Evolutionary conservation across 78 protist species (phyloP).

Genomic region (Polysphondylium violaceum): DNA sequence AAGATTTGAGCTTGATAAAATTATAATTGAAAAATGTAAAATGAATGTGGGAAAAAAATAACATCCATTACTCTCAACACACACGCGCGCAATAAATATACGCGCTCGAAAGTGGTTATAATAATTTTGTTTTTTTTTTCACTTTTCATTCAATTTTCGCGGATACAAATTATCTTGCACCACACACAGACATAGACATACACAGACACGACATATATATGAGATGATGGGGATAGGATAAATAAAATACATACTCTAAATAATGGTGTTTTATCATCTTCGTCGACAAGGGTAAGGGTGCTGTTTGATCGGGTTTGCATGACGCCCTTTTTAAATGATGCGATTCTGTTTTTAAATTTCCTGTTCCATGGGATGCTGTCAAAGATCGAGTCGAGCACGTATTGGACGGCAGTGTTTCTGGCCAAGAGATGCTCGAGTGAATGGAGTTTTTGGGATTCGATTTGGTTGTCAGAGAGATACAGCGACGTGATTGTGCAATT

Average conservation of each 20-base stretch:
- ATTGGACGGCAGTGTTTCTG: slow-evolving; percentile 42
- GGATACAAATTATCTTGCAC: neutral
- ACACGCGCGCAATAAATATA: too few species aligned
- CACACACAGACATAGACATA: neutral
- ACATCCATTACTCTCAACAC: too few species aligned
- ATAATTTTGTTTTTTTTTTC: too few species aligned
- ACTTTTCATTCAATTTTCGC: too few species aligned
- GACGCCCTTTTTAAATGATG: slow-evolving; percentile 30
- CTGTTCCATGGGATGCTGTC: slow-evolving; percentile 40
- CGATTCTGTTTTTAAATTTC: slow-evolving; percentile 32
- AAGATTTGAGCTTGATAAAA: too few species aligned
- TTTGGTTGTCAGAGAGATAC: slow-evolving; percentile 21
- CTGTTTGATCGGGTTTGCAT: slow-evolving; percentile 45
- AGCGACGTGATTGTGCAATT: slow-evolving; percentile 17
- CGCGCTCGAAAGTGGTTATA: neutral
- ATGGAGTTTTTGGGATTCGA: slow-evolving; percentile 41
- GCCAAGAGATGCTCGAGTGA: neutral
- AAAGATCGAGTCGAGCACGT: slow-evolving; percentile 25
- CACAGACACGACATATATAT: too few species aligned
- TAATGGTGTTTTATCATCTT: slow-evolving; percentile 69
- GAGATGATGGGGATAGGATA: too few species aligned
- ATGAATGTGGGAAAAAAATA: too few species aligned
- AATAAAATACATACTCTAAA: slow-evolving; percentile 51
- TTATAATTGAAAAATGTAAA: too few species aligned
- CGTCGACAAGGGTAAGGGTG: slow-evolving; percentile 8